phyloP scores from a whole-genome alignment of 352 stramenopile species.

The Phytophthora citricola region DNA sequence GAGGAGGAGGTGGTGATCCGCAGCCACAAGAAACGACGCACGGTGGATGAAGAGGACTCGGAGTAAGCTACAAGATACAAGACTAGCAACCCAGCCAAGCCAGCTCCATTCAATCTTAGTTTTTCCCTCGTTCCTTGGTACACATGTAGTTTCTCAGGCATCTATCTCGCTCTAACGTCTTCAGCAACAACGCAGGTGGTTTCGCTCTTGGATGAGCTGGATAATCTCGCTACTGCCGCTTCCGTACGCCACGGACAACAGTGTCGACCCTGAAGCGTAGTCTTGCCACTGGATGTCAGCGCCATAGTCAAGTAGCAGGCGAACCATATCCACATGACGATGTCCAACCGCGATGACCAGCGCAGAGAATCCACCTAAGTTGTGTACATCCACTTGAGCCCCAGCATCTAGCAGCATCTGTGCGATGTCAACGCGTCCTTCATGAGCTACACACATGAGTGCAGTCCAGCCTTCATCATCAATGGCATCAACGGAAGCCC shows the following conservation, averaged over 20 bases:
- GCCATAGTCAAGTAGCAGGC: conserved; percentile 23
- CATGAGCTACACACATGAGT: conserved; percentile 36
- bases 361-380: conserved; percentile 26
- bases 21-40: conserved; percentile 82
- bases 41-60: conserved; percentile 82
- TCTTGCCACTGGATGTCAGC: conserved; percentile 29
- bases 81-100: not conserved
- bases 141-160: conserved; percentile 1
- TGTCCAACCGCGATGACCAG: conserved; percentile 28
- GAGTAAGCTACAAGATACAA: conserved; percentile 51
- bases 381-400: conserved; percentile 16
- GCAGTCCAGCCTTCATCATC: conserved; percentile 36
- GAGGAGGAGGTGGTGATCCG: conserved; percentile 81
- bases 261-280: conserved; percentile 27
- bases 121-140: conserved; percentile 3
- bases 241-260: conserved; percentile 25
- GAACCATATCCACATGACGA: conserved; percentile 21
- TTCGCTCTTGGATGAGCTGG: conserved; percentile 18
- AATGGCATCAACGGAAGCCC: conserved; percentile 15
- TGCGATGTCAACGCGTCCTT: conserved; percentile 24
- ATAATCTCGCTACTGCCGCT: conserved; percentile 23
- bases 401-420: conserved; percentile 18
- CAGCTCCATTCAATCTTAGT: conserved; percentile 22
- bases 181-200: conserved; percentile 15
- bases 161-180: conserved; percentile 2